Evolutionary conservation across 371 early-diverging fungal species (phyloP), one percentile per base, ranked within the genome.

Genomic region (Actinomortierella wolfii): DNA sequence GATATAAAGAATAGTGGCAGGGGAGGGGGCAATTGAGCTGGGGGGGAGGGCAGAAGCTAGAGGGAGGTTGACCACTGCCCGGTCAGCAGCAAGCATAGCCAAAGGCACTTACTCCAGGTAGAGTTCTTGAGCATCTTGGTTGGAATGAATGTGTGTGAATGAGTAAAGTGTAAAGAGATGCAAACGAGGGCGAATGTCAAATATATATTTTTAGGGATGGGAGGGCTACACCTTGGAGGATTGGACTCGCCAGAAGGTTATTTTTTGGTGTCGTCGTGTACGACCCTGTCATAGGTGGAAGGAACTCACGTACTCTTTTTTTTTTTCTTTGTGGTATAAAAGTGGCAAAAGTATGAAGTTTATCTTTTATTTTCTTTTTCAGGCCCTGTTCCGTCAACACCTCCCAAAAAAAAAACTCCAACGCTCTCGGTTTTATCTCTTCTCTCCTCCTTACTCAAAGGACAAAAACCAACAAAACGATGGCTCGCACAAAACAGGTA

Each of bases 91-190:
- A n/a, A n/a, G n/a, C n/a, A n/a, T n/a, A n/a, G n/a, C n/a, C n/a
- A n/a, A n/a, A n/a, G 26, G n/a, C 9, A 46, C 59, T 68, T 75
- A 81, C 81, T 78, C 81, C 81, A 81, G 47, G 78, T 75, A 43
- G 81, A 81, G 57, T 78, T 81, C 65, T 79, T 81, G 43, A 81
- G 78, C 81, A 81, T 81, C 14, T 51, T 74, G 34, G 24, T 26
- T 20, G 18, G 25, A 48, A 51, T 21, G 43, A 56, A 24, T 14
- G 51, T 17, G 42, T 55, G 21, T 8, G 55, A 20, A n/a, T 47
- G 21, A 42, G 24, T 34, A 21, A n/a, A 54, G 8, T 17, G 18
- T 17, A 1, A 24, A 41, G 42, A 29, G 41, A 54, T 2, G 55
- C 26, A 44, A 44, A 6, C 20, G 44, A 44, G 20, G 45, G 15